Evolutionary conservation across 352 stramenopile species (phyloP), one percentile per base, ranked within the genome.

Genomic region (Pythium phragmitis): DNA sequence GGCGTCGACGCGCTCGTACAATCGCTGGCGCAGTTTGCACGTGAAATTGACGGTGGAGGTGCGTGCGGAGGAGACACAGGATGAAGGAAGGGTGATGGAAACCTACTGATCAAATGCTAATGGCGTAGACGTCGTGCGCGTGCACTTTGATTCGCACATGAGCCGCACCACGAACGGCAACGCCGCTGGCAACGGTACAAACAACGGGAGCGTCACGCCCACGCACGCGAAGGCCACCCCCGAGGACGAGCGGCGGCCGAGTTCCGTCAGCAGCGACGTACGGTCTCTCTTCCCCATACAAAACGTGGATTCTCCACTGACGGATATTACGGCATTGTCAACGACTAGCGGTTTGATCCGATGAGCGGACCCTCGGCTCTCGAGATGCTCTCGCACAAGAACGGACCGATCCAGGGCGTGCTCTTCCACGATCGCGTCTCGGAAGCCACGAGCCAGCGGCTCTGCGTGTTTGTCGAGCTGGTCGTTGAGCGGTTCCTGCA

Each of bases 31-130:
- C 86, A 95, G 60, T 95, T 95, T 61, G 84, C 84, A 8, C 79
- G 86, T 14, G 86, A 95, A 74, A 92, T 95, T 65, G 86, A 95
- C 59, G 86, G 81, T 12, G 86, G 86, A 58, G 79, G 80, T 89
- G 56, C 57, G 63, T 41, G 26, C 4, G 26, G 26, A 30, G 14
- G 21, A 30, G 16, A 39, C 21, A 21, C 23, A 16, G 19, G 21
- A 50, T n/a, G 45, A 14, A 14, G 6, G 16, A 30, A 30, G 6
- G 43, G n/a, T 13, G 19, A 30, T 33, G 23, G 47, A 53, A 9
- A 21, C 17, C 19, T 14, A 26, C 14, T 39, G 39, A 48, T 28
- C 9, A 57, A 7, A 51, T 12, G 47, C 37, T 70, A 55, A 54
- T 74, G 70, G 48, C 28, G 30, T 59, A 91, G 85, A 89, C 48